Evolutionary conservation across 2,329 filamentous ascomycete genomes (phyloP).

Genomic region (Pyrenophora graminea): DNA sequence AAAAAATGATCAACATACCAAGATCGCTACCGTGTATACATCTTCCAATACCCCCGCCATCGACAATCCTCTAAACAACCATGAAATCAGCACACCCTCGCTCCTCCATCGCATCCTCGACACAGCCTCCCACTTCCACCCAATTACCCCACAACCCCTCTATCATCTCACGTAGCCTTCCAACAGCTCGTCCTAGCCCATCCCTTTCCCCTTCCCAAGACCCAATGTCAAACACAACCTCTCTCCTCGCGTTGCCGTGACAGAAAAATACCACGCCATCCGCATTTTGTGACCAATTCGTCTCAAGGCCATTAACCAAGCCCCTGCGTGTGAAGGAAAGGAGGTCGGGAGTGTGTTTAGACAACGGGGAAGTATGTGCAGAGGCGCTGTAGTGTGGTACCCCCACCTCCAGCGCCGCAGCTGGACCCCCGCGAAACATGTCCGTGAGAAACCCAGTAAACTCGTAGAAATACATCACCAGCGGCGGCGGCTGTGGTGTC

Average conservation of each 20-base stretch:
- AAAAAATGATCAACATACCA: no score
- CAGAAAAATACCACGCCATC: slow-evolving; percentile 51
- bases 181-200: slow-evolving; percentile 23
- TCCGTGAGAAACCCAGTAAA: slow-evolving; percentile 43
- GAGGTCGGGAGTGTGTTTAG: slow-evolving; percentile 12
- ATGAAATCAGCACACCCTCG: not conserved
- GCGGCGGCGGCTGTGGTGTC: slow-evolving; percentile 33
- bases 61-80: not conserved
- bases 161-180: slow-evolving; percentile 17
- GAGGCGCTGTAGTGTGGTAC: slow-evolving; percentile 24
- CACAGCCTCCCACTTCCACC: not conserved
- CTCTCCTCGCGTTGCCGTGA: slow-evolving; percentile 50
- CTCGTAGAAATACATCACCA: slow-evolving; percentile 47
- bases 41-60: not conserved
- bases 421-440: slow-evolving; percentile 1
- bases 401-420: slow-evolving; percentile 4
- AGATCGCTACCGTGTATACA: no score
- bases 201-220: slow-evolving; percentile 34
- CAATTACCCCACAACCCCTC: not conserved
- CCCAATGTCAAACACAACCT: slow-evolving; percentile 49
- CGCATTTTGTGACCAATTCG: slow-evolving; percentile 51
- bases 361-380: not conserved
- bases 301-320: slow-evolving; percentile 49
- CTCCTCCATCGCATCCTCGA: not conserved
- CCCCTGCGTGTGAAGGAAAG: slow-evolving; percentile 45